phyloP scores from a whole-genome alignment of 2,329 filamentous ascomycete species.

The Dactylellina parvicollis region DNA sequence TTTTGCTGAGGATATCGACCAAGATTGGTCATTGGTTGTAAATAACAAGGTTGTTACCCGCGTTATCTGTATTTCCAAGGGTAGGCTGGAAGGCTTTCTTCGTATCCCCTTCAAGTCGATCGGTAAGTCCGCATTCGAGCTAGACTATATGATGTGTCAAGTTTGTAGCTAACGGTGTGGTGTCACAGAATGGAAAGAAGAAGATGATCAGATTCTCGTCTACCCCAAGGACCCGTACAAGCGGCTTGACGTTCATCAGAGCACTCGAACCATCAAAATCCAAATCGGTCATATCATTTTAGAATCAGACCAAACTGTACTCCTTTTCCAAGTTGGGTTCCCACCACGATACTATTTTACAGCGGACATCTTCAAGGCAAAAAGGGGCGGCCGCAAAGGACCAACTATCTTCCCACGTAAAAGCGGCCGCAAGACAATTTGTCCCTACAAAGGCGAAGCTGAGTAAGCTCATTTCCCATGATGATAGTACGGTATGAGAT shows the following conservation, averaged over 20 bases:
- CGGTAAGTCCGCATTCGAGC: slow-evolving; percentile 3
- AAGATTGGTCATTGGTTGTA: slow-evolving; percentile 10
- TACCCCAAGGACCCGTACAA: slow-evolving; percentile 46
- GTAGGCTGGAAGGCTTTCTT: slow-evolving; percentile 21
- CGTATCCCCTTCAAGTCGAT: slow-evolving; percentile 39
- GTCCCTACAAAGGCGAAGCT: slow-evolving; percentile 47
- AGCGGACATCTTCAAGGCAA: slow-evolving; percentile 31
- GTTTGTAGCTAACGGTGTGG: background rate
- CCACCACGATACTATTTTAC: slow-evolving; percentile 42
- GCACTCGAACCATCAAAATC: slow-evolving; percentile 17
- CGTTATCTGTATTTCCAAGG: slow-evolving; percentile 10
- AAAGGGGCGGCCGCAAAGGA: background rate
- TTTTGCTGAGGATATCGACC: background rate
- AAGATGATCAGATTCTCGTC: slow-evolving; percentile 35
- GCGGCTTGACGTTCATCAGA: slow-evolving; percentile 19
- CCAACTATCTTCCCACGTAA: slow-evolving; percentile 1
- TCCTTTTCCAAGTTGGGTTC: slow-evolving; percentile 33
- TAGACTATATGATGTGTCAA: background rate
- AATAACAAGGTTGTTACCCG: background rate
- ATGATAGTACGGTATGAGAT: background rate
- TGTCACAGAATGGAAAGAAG: slow-evolving; percentile 36
- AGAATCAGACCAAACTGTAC: slow-evolving; percentile 33
- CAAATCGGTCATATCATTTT: slow-evolving; percentile 19
- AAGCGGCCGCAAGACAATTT: slow-evolving; percentile 18
- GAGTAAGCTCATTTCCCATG: slow-evolving; percentile 14